A percentile compares a stretch with the other conserved stretches of the same genome.
Evolutionary conservation across 441 rosid species (phyloP).

Genomic region (Corymbia citriodora): DNA sequence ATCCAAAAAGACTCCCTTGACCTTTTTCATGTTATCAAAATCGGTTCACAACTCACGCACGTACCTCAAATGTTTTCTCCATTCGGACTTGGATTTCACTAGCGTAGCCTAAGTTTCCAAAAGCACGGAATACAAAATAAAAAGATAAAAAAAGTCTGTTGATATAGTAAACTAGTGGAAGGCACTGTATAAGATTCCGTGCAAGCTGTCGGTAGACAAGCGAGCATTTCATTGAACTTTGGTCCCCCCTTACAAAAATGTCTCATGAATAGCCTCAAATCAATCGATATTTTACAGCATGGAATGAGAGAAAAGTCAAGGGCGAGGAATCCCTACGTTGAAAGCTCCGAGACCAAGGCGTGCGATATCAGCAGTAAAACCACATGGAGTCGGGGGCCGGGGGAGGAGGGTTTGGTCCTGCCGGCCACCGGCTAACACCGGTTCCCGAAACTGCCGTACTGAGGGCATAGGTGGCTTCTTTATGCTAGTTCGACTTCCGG

Average conservation of each 20-base stretch:
- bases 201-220: neutral
- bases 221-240: neutral
- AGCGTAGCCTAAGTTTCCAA: neutral
- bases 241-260: neutral
- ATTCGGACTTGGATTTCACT: neutral
- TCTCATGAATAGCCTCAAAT: neutral
- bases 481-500: neutral
- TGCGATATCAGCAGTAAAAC: conserved; percentile 17
- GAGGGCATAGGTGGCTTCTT: neutral
- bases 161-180: neutral
- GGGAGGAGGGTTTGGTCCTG: neutral
- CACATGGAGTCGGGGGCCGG: conserved; percentile 24
- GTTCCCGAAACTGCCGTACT: neutral
- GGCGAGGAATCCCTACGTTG: conserved; percentile 20
- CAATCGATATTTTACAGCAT: neutral
- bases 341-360: conserved; percentile 30
- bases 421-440: neutral
- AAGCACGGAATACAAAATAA: neutral
- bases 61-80: neutral
- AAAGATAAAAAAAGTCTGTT: neutral
- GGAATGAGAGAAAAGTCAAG: conserved; percentile 22
- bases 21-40: neutral
- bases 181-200: neutral
- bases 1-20: neutral
- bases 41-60: neutral